Conservation (phyloP, 805 yeast species). For the Zygotorulaspora sp. region DNA sequence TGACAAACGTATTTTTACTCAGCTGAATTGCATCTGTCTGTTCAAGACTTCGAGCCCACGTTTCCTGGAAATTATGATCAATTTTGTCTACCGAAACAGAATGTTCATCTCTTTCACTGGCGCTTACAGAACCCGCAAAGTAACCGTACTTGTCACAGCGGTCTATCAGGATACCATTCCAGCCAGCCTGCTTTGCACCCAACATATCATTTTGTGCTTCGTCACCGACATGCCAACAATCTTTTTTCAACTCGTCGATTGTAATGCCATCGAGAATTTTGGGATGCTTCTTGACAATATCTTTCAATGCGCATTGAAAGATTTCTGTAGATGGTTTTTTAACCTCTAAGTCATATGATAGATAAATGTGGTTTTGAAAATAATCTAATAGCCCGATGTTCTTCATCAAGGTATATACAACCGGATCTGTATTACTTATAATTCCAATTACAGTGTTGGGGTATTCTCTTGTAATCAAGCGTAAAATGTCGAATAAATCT, state of each 20-base stretch:
- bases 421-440: conserved; percentile 59
- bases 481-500: conserved; percentile 49
- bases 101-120: conserved; percentile 16
- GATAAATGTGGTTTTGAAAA: conserved; percentile 41
- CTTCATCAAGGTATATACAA: conserved; percentile 44
- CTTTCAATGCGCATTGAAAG: conserved; percentile 40
- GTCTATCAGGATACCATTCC: conserved; percentile 57
- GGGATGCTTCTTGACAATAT: conserved; percentile 23
- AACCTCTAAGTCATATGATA: conserved; percentile 54
- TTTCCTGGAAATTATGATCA: conserved; percentile 20
- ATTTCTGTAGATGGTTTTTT: conserved; percentile 50
- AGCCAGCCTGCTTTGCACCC: conserved; percentile 52
- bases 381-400: conserved; percentile 43
- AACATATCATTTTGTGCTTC: conserved; percentile 49
- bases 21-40: conserved; percentile 22
- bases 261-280: conserved; percentile 11
- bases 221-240: conserved; percentile 68
- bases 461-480: conserved; percentile 27
- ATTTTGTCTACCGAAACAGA: conserved; percentile 29
- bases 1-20: conserved; percentile 19
- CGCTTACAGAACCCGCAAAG: conserved; percentile 11
- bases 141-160: conserved; percentile 36
- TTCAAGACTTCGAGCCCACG: conserved; percentile 19
- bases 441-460: conserved; percentile 41
- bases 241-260: conserved; percentile 20